Conservation (phyloP, 805 yeast species). For the Candida odintsovae region DNA sequence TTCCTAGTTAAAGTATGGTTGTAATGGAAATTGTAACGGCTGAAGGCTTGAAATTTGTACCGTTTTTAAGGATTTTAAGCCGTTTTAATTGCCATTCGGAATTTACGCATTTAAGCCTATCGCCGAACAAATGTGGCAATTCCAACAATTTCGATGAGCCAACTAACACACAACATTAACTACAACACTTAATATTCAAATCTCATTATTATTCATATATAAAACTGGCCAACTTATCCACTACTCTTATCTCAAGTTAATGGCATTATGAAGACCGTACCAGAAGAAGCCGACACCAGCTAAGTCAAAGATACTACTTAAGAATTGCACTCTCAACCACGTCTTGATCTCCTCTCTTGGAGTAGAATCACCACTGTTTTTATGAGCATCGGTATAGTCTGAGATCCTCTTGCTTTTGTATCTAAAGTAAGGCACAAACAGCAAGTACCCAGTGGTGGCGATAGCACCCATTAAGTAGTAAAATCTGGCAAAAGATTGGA, state of each 20-base stretch:
- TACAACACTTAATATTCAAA: neutral
- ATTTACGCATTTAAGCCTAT: neutral
- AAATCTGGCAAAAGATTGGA: constrained; percentile 12
- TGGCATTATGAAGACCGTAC: constrained; percentile 13
- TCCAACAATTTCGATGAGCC: neutral
- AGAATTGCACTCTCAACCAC: constrained; percentile 9
- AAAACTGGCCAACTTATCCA: neutral
- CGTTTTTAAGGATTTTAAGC: neutral
- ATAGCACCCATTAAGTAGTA: constrained; percentile 15
- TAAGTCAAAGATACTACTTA: constrained; percentile 11
- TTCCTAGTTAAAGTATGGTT: neutral
- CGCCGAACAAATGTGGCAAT: neutral
- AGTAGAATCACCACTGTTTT: constrained; percentile 1
- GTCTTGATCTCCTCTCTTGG: constrained; percentile 12
- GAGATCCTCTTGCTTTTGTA: constrained; percentile 11
- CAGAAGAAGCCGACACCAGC: constrained; percentile 12
- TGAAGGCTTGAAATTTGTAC: neutral
- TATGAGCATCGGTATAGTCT: constrained; percentile 1
- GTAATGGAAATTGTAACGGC: neutral
- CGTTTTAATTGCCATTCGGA: neutral
- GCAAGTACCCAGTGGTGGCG: constrained; percentile 8
- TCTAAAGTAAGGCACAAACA: constrained; percentile 14
- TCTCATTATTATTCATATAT: neutral
- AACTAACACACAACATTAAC: neutral
- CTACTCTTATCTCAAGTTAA: constrained; percentile 2